Evolutionary conservation across 768 basidiomycete species (phyloP), one percentile per base, ranked within the genome.

Genomic region (Lactifluus subvellereus): DNA sequence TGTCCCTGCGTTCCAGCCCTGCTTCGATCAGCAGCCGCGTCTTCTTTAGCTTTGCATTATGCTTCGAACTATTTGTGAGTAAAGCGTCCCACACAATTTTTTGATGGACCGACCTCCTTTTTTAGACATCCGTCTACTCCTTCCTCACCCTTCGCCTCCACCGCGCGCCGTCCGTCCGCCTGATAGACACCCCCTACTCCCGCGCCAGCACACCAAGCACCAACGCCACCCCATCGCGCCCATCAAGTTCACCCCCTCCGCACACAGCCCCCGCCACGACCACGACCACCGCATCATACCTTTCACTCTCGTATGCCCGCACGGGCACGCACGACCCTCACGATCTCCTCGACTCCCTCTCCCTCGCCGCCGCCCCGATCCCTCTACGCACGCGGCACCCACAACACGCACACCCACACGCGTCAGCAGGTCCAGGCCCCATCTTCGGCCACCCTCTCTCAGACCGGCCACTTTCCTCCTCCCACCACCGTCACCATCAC

Each of bases 371-470:
- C 8, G 83, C 84, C 33, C 88, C 88, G 0, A 75, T 86, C 22
- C 73, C 85, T 18, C 60, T 50, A 27, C 62, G 61, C 66, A 76
- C 7, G 20, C 69, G 75, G 22, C 65, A 35, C 50, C 65, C 20
- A 16, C n/a, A 45, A 13, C 43, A 43, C 4, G 22, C 22, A 22
- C 40, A 14, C 3, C 6, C 9, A 6, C 43, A n/a, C 27, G 43
- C 43, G 7, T 3, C 43, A 9, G 3, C 47, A 48, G 10, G 11
- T 13, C 22, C 60, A 0, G 76, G 76, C 38, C 89, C 86, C 14
- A 75, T 91, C 43, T 92, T 92, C 67, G 90, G 90, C 4, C 69
- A 82, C 7, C 81, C 5, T 92, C 90, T 1, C 74, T 90, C 33
- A 70, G 76, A 16, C 69, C 74, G 22, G 49, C 74, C n/a, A 71